Conservation (phyloP, 1,284 basidiomycete genomes). For the Athelia sp. region DNA sequence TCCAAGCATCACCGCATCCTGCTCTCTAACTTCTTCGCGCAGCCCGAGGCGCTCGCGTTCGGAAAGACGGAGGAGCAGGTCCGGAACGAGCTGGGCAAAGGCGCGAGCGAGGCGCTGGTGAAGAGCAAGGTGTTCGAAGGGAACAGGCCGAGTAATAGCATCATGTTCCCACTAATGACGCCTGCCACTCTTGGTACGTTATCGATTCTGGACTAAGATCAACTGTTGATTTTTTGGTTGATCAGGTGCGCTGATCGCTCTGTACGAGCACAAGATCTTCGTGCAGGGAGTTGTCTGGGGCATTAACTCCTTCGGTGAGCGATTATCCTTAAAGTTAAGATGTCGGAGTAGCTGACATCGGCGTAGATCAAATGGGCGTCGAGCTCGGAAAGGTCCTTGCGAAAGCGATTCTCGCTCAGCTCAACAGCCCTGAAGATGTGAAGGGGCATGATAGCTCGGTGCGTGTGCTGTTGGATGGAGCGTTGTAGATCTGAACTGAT, state of each 20-base stretch:
- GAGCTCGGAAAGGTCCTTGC: conserved; percentile 96
- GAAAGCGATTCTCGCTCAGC: conserved; percentile 90
- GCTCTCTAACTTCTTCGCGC: conserved; percentile 97
- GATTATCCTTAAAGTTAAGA: not conserved
- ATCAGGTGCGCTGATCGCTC: conserved; percentile 72
- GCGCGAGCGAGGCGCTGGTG: conserved; percentile 77
- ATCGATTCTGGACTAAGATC: not conserved
- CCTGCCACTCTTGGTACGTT: conserved; percentile 76
- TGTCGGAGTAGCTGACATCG: no score
- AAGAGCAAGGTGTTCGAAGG: conserved; percentile 99
- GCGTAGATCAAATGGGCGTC: conserved; percentile 86
- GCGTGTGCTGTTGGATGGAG: conserved; percentile 25
- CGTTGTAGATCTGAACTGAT: conserved; percentile 4
- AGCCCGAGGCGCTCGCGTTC: conserved; percentile 95
- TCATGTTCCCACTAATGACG: conserved; percentile 91
- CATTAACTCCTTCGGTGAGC: conserved; percentile 92
- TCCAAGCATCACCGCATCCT: conserved; percentile 97
- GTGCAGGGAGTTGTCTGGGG: conserved; percentile 97
- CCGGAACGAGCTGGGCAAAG: conserved; percentile 72
- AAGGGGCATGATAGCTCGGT: conserved; percentile 90
- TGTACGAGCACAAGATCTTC: conserved; percentile 99
- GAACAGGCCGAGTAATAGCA: conserved; percentile 95
- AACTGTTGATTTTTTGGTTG: not conserved
- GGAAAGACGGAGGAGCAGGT: conserved; percentile 95
- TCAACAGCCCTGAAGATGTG: conserved; percentile 80